Percentiles rank a stretch among this genome's conserved stretches.
Evolutionary conservation across 306 rosid genomes (phyloP).

Genomic region (Neltuma alba): DNA sequence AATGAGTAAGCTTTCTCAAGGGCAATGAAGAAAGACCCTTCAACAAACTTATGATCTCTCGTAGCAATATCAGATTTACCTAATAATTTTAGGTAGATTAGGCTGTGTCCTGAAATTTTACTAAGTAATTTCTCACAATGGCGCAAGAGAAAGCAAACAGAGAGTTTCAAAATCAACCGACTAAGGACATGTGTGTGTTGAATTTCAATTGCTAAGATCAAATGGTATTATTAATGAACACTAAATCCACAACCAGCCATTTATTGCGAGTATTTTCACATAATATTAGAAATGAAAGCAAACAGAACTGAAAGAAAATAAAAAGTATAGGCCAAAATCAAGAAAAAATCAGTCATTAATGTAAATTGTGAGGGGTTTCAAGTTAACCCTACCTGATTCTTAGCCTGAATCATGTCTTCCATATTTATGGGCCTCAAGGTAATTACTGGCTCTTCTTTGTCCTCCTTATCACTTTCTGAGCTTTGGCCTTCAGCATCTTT

Average conservation of each 20-base stretch:
- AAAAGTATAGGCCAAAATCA: not conserved
- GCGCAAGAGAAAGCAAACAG: not conserved
- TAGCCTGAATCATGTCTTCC: not conserved
- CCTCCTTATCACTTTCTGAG: constrained; percentile 54
- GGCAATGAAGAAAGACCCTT: too few species aligned
- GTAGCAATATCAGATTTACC: too few species aligned
- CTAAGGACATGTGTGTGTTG: not conserved
- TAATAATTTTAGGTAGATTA: too few species aligned
- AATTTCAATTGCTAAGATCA: not conserved
- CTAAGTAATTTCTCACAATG: not conserved
- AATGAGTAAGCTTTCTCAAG: too few species aligned
- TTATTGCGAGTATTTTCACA: not conserved
- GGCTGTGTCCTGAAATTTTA: too few species aligned
- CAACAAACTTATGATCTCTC: too few species aligned
- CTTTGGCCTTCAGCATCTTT: constrained; percentile 55
- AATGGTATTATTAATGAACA: not conserved
- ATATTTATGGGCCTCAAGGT: not conserved
- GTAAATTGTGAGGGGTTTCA: not conserved
- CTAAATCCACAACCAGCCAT: not conserved
- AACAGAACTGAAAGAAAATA: not conserved
- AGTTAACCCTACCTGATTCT: not conserved
- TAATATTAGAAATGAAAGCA: not conserved
- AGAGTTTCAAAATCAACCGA: not conserved
- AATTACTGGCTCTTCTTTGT: constrained; percentile 59
- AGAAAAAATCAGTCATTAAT: not conserved